Percentiles rank a stretch among this genome's conserved stretches.
These are phyloP conservation scores for Ophioceras dolichostomum DNA, from an alignment of 2,329 filamentous ascomycete genomes.

Conservation along the genomic window DNA sequence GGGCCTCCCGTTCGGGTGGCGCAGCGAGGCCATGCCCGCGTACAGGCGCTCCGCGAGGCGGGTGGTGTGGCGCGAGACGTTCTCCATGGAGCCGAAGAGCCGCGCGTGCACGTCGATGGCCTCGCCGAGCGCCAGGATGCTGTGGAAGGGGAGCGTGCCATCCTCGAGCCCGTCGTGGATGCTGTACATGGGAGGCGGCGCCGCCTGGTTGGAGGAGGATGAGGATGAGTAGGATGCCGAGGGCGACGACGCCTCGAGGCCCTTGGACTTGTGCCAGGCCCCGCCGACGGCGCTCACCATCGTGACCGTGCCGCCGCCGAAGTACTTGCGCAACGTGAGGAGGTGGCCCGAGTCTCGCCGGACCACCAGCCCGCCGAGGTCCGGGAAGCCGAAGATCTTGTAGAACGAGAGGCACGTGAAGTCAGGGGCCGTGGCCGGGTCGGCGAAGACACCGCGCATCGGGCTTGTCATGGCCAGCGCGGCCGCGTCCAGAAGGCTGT, in stretches of 20 bases:
- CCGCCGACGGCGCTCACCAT: slow-evolving; percentile 40
- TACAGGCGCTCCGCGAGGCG: slow-evolving; percentile 38
- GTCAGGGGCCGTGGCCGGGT: slow-evolving; percentile 40
- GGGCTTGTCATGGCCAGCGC: slow-evolving; percentile 51
- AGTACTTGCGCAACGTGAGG: slow-evolving; percentile 44
- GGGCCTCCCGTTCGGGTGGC: slow-evolving; percentile 38
- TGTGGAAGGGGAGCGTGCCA: slow-evolving; percentile 54
- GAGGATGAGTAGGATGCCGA: neutral
- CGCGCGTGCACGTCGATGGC: slow-evolving; percentile 43
- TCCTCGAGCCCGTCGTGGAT: slow-evolving; percentile 54
- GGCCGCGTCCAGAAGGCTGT: slow-evolving; percentile 50
- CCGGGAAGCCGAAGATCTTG: slow-evolving; percentile 58
- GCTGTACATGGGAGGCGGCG: slow-evolving; percentile 26
- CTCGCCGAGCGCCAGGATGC: slow-evolving; percentile 47
- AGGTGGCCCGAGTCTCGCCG: slow-evolving; percentile 42
- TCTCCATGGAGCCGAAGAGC: slow-evolving; percentile 45
- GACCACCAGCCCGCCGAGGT: slow-evolving; percentile 48
- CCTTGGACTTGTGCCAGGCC: slow-evolving; percentile 43
- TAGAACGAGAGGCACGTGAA: slow-evolving; percentile 51
- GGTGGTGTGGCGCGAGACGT: slow-evolving; percentile 44
- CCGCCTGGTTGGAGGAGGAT: slow-evolving; percentile 8
- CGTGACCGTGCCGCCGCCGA: slow-evolving; percentile 55
- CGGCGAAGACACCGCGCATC: slow-evolving; percentile 36
- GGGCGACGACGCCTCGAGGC: slow-evolving; percentile 17
- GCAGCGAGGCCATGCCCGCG: slow-evolving; percentile 30